Evolutionary conservation across 495 filamentous ascomycete genomes (phyloP).

Genomic region (Penicillium roqueforti): DNA sequence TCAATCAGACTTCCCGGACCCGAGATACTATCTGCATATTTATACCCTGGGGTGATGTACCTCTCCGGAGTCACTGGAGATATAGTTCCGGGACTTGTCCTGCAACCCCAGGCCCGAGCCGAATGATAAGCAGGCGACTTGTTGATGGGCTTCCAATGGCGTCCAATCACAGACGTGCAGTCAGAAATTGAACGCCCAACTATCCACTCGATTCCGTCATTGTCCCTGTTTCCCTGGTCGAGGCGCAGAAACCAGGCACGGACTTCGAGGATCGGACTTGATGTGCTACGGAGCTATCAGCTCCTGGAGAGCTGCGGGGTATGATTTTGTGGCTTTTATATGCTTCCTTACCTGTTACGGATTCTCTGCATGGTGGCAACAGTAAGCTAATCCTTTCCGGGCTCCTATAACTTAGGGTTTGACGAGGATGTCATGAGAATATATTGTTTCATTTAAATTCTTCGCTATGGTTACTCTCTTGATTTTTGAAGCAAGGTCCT

Average conservation of each 20-base stretch:
- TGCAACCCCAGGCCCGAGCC: neutral
- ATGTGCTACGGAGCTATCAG: neutral
- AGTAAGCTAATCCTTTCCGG: no score
- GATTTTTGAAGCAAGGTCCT: neutral
- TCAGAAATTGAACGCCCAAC: neutral
- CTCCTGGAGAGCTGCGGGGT: no score
- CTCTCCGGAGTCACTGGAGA: neutral
- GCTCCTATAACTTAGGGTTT: no score
- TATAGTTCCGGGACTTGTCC: neutral
- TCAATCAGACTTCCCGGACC: neutral
- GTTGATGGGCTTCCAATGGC: neutral
- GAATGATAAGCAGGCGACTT: conserved; percentile 7
- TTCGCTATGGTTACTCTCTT: no score
- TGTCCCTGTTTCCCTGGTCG: conserved; percentile 9
- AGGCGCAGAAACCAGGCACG: neutral
- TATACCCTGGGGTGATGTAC: neutral
- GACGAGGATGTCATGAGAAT: no score
- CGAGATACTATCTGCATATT: neutral
- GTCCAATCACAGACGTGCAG: conserved; percentile 8
- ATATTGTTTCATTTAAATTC: no score
- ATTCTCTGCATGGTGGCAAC: no score
- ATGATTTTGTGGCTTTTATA: no score
- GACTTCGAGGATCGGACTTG: neutral
- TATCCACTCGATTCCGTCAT: conserved; percentile 19
- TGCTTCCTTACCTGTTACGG: no score